These are phyloP conservation scores for Fusarium papillatum DNA, from an alignment of 2,329 filamentous ascomycete species.

Conservation along the genomic window DNA sequence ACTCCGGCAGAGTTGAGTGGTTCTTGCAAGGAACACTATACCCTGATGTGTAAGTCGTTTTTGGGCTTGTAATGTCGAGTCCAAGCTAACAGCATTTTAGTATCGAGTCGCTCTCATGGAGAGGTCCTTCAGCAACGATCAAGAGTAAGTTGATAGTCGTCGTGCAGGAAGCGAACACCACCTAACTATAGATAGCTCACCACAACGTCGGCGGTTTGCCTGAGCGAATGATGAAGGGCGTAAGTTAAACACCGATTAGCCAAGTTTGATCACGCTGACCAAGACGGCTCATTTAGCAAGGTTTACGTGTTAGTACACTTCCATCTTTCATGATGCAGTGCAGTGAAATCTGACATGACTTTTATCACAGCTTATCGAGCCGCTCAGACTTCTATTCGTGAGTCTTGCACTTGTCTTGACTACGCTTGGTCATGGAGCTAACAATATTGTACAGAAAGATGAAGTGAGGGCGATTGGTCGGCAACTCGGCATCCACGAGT, in stretches of 20 bases:
- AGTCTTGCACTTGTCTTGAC: background rate
- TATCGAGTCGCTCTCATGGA: background rate
- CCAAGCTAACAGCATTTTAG: background rate
- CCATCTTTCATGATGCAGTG: background rate
- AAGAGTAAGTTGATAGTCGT: background rate
- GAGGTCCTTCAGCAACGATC: background rate
- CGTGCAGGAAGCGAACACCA: background rate
- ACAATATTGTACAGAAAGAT: background rate
- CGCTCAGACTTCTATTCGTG: background rate
- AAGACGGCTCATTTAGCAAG: background rate
- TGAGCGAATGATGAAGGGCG: background rate
- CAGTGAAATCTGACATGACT: background rate
- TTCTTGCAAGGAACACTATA: background rate
- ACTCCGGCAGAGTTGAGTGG: background rate
- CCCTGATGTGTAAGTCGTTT: background rate
- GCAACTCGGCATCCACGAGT: background rate
- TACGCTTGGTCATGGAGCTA: background rate
- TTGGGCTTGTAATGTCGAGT: background rate
- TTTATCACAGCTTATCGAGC: background rate
- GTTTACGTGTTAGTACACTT: background rate
- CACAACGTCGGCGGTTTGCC: background rate
- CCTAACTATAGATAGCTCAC: background rate
- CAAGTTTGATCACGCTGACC: background rate
- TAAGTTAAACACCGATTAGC: background rate
- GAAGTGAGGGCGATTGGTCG: background rate